Conservation (phyloP, 2,329 filamentous ascomycete genomes). For the Clarireedia monteithiana region DNA sequence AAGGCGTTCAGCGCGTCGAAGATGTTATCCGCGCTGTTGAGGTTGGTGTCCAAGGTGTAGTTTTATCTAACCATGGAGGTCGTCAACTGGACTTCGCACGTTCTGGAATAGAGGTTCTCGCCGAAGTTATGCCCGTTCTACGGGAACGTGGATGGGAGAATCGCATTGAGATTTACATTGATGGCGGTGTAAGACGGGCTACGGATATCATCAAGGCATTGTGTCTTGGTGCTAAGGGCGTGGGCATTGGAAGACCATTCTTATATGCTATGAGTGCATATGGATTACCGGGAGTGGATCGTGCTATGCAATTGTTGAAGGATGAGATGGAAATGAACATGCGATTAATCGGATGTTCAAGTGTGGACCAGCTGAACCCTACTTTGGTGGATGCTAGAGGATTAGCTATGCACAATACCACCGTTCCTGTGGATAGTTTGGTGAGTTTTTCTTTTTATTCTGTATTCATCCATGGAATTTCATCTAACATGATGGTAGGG, state of each 20-base stretch:
- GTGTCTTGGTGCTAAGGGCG: constrained; percentile 83
- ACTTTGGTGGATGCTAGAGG: constrained; percentile 72
- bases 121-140: constrained; percentile 86
- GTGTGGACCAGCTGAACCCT: constrained; percentile 69
- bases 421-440: constrained; percentile 55
- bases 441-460: constrained; percentile 16
- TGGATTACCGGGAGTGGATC: constrained; percentile 76
- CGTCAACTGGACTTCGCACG: constrained; percentile 88
- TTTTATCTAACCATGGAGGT: constrained; percentile 93
- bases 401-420: constrained; percentile 50
- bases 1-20: constrained; percentile 93
- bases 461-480: background rate
- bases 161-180: constrained; percentile 80
- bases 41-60: constrained; percentile 75
- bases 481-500: constrained; percentile 16
- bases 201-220: constrained; percentile 95
- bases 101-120: constrained; percentile 81
- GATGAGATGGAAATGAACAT: constrained; percentile 99
- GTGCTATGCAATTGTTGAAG: constrained; percentile 85
- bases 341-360: constrained; percentile 77
- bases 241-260: constrained; percentile 92
- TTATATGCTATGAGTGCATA: constrained; percentile 94
- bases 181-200: constrained; percentile 82
- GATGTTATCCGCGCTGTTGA: constrained; percentile 87
- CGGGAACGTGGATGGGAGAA: constrained; percentile 64